Evolutionary conservation across 306 rosid species (phyloP).

Genomic region (Citrullus amarus): DNA sequence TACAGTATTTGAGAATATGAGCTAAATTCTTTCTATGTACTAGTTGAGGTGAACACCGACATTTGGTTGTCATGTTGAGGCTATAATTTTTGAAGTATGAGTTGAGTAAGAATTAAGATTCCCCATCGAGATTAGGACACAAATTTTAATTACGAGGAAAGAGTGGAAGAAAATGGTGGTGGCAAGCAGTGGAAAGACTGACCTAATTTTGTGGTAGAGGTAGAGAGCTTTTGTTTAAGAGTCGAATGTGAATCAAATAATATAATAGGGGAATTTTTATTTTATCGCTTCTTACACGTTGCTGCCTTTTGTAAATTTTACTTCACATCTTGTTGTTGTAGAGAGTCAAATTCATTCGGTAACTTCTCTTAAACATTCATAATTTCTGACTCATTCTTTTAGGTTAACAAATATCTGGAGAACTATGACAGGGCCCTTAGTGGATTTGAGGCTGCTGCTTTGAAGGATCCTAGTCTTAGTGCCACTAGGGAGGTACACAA

Average conservation of each 20-base stretch:
- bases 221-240: not conserved
- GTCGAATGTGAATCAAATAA: not conserved
- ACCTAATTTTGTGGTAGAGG: not conserved
- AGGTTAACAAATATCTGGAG: constrained; percentile 83
- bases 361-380: not conserved
- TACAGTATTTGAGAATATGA: not conserved
- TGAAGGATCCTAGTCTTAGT: constrained; percentile 85
- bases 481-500: constrained; percentile 73
- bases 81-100: not conserved
- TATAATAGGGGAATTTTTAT: not conserved
- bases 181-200: constrained; percentile 3
- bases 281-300: not conserved
- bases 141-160: not conserved
- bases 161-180: not conserved
- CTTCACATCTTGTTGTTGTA: not conserved
- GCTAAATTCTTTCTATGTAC: not conserved
- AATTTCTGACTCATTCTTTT: constrained; percentile 4
- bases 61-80: not conserved
- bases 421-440: constrained; percentile 88
- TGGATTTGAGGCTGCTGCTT: constrained; percentile 92
- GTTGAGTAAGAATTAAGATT: not conserved
- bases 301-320: not conserved
- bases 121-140: not conserved
- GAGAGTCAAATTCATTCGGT: not conserved
- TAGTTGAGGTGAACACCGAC: not conserved